Evolutionary conservation across 768 basidiomycete genomes (phyloP), one percentile per base, ranked within the genome.

Genomic region (Hericium erinaceus): DNA sequence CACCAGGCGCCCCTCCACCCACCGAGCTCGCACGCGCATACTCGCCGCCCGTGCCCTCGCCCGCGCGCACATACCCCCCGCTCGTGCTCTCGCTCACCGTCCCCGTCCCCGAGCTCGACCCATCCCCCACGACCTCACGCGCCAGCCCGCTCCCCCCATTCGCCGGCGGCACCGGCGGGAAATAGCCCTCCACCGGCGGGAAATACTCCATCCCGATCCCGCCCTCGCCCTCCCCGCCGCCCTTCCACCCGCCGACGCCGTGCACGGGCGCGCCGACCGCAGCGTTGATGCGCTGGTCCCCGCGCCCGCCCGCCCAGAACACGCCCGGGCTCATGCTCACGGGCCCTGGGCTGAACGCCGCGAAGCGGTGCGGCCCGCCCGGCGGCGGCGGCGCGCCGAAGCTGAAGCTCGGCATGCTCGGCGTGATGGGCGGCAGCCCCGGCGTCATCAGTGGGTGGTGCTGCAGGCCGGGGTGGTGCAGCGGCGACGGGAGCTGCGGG

Each of bases 361-460:
- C 76, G 52, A 52, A 78, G 65, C 66, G 78, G 44, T 81, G 81
- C 16, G 81, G 77, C 39, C 87, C 76, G 70, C 97, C 95, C 12
- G 84, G 85, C 40, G 40, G 7, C 16, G 48, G 26, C 48, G 26
- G 18, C 22, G 20, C 40, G 40, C 40, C 40, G 48, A 49, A 49
- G 20, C 16, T 16, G 72, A 97, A 98, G 5, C 92, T 84, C 1
- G 95, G 95, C 95, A 98, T 98, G 59, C 88, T 89, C 0, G 95
- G 94, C n/a, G 95, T 97, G 66, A 97, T 92, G 1, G 91, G 88
- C 13, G 90, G 89, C n/a, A 93, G 73, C 0, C 89, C 88, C n/a
- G 87, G 86, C 10, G 87, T 90, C 60, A 85, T 75, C 46, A 65
- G 70, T 64, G 57, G 66, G 57, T 59, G 66, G 62, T 61, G 66